phyloP scores from a whole-genome alignment of 2,329 filamentous ascomycete species.

The Hypoxylon sp. region DNA sequence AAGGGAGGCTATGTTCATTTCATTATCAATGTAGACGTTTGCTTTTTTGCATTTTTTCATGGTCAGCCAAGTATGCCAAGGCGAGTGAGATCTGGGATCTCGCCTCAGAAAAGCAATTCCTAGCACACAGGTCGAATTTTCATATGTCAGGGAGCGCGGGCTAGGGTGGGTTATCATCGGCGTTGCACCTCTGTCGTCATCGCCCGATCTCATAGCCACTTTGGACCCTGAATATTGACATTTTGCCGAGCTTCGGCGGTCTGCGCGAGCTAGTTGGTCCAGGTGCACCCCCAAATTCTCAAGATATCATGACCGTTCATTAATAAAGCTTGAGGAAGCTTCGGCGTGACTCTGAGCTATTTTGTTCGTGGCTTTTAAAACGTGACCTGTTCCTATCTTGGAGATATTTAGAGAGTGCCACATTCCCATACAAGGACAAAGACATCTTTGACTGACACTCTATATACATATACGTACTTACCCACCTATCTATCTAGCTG shows the following conservation, averaged over 20 bases:
- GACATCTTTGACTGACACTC: conserved; percentile 1
- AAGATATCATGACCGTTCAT: conserved; percentile 38
- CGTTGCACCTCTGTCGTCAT: conserved; percentile 44
- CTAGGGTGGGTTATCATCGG: conserved; percentile 40
- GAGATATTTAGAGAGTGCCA: conserved; percentile 19
- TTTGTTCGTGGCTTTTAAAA: conserved; percentile 38
- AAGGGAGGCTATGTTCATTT: conserved; percentile 8
- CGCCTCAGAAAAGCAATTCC: conserved; percentile 13
- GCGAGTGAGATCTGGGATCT: conserved; percentile 26
- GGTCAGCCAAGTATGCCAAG: conserved; percentile 19
- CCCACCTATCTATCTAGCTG: conserved; percentile 10
- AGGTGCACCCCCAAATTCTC: conserved; percentile 34
- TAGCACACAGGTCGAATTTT: not conserved
- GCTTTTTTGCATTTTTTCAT: conserved; percentile 12
- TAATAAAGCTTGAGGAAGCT: conserved; percentile 39
- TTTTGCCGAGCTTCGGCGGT: conserved; percentile 36
- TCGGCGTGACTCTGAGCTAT: conserved; percentile 41
- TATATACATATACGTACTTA: conserved; percentile 8
- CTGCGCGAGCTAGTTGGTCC: conserved; percentile 8
- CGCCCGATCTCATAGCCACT: conserved; percentile 31
- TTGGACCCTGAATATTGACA: conserved; percentile 7
- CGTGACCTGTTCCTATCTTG: conserved; percentile 23
- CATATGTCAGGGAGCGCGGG: conserved; percentile 22
- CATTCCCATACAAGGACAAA: conserved; percentile 24
- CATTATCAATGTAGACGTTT: conserved; percentile 29